Percentiles rank a stretch among this genome's conserved stretches.
phyloP scores from a whole-genome alignment of 2,329 filamentous ascomycete genomes.

The Penicillium sp. region DNA sequence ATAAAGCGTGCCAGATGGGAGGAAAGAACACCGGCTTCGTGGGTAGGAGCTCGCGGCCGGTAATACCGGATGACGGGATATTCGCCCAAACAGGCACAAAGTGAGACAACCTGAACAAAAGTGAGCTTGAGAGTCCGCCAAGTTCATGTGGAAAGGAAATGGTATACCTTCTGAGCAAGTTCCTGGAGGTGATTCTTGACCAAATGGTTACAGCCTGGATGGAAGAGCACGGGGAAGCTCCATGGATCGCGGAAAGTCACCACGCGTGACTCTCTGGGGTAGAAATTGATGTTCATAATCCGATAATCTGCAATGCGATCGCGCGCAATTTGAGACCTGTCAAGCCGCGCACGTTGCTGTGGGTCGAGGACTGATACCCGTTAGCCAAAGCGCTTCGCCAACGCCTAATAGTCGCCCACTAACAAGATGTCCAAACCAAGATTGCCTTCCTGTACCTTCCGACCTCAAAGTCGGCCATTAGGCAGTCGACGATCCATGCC shows the following conservation, averaged over 20 bases:
- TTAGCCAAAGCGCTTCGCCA: slow-evolving; percentile 20
- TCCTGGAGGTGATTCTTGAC: slow-evolving; percentile 79
- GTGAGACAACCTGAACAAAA: slow-evolving; percentile 65
- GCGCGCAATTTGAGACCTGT: slow-evolving; percentile 65
- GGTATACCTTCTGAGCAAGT: slow-evolving; percentile 77
- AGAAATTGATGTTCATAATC: slow-evolving; percentile 83
- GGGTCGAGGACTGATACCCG: slow-evolving; percentile 61
- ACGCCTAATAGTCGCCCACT: slow-evolving; percentile 26
- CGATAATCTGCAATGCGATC: slow-evolving; percentile 77
- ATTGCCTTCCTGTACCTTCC: slow-evolving; percentile 75
- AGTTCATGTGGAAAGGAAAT: background rate
- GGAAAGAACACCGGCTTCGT: slow-evolving; percentile 86
- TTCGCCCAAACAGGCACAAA: slow-evolving; percentile 91
- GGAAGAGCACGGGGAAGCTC: slow-evolving; percentile 91
- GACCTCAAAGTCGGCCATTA: slow-evolving; percentile 87
- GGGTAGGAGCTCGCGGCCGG: slow-evolving; percentile 67
- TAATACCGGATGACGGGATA: slow-evolving; percentile 93
- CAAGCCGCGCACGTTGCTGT: slow-evolving; percentile 68
- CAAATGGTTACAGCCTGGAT: slow-evolving; percentile 82
- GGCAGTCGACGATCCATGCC: slow-evolving; percentile 85
- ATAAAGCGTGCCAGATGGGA: slow-evolving; percentile 86
- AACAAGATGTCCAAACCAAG: slow-evolving; percentile 78
- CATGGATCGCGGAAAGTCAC: slow-evolving; percentile 91
- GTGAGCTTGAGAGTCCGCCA: slow-evolving; percentile 20
- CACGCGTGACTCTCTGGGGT: slow-evolving; percentile 84